Evolutionary conservation across 1,284 basidiomycete genomes (phyloP).

Genomic region (Meripilus lineatus): DNA sequence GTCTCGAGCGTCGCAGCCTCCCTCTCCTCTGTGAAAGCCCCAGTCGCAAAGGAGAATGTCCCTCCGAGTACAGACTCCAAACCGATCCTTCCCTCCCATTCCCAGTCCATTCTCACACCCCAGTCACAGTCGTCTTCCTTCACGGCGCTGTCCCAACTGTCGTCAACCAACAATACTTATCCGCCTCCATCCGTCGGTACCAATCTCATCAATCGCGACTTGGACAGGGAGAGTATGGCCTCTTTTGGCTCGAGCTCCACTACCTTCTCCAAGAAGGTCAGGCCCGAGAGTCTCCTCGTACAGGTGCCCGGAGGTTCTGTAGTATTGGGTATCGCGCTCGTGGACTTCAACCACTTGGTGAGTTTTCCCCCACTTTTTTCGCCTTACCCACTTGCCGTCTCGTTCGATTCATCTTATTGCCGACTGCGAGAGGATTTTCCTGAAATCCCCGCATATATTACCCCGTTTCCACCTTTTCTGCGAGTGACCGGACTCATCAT

Average conservation of each 20-base stretch:
- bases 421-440: too few species aligned
- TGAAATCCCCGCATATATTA: too few species aligned
- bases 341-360: conserved; percentile 90
- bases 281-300: conserved; percentile 71
- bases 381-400: conserved; percentile 4
- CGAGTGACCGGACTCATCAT: too few species aligned
- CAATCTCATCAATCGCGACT: conserved; percentile 35
- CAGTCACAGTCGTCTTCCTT: conserved; percentile 9
- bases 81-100: conserved; percentile 9
- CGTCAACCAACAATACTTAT: conserved; percentile 18
- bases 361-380: conserved; percentile 19
- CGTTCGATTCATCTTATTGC: conserved; percentile 13
- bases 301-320: conserved; percentile 54
- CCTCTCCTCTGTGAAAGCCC: conserved; percentile 22
- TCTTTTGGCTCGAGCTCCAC: conserved; percentile 56
- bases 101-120: conserved; percentile 7
- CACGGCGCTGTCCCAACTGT: conserved; percentile 16
- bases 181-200: conserved; percentile 13
- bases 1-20: conserved; percentile 48
- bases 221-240: conserved; percentile 52
- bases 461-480: too few species aligned
- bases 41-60: conserved; percentile 6
- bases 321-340: conserved; percentile 78
- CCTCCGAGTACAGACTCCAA: conserved; percentile 5
- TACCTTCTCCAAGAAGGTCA: conserved; percentile 63